phyloP scores from a whole-genome alignment of 2,329 filamentous ascomycete species.

The Aotearoamyces nothofagi region DNA sequence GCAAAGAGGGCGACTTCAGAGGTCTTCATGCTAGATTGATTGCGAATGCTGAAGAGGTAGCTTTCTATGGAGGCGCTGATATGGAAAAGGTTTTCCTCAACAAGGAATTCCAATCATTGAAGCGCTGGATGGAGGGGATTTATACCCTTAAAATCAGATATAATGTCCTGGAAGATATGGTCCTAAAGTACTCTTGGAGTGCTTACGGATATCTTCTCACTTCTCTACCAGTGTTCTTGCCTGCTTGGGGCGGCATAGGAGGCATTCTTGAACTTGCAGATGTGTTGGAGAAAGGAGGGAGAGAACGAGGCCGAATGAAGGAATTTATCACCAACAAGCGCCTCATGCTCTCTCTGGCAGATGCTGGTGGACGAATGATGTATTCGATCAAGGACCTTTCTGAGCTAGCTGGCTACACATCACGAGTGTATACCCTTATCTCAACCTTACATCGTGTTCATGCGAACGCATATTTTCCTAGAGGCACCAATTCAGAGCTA shows the following conservation, averaged over 20 bases:
- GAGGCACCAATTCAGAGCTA: conserved; percentile 56
- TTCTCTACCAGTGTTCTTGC: conserved; percentile 84
- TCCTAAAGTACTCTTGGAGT: conserved; percentile 97
- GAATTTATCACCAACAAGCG: conserved; percentile 99
- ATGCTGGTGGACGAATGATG: conserved; percentile 97
- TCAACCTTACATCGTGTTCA: conserved; percentile 89
- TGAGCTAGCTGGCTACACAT: conserved; percentile 90
- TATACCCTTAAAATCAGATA: conserved; percentile 97
- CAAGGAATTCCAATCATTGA: conserved; percentile 81
- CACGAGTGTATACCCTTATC: conserved; percentile 87
- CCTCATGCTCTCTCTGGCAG: conserved; percentile 91
- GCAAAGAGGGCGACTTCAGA: conserved; percentile 89
- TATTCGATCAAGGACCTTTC: conserved; percentile 98
- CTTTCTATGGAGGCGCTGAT: conserved; percentile 90
- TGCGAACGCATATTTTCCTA: conserved; percentile 69
- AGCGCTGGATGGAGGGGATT: conserved; percentile 95
- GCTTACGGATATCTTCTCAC: conserved; percentile 92
- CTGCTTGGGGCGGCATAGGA: conserved; percentile 79
- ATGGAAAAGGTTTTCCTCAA: conserved; percentile 91
- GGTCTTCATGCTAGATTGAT: conserved; percentile 83
- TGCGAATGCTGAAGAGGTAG: conserved; percentile 93
- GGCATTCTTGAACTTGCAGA: conserved; percentile 53
- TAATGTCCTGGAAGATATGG: conserved; percentile 97
- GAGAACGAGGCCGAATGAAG: conserved; percentile 83
- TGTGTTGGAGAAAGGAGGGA: conserved; percentile 32